Conservation (phyloP, 495 filamentous ascomycete genomes). For the Xylaria venustula region DNA sequence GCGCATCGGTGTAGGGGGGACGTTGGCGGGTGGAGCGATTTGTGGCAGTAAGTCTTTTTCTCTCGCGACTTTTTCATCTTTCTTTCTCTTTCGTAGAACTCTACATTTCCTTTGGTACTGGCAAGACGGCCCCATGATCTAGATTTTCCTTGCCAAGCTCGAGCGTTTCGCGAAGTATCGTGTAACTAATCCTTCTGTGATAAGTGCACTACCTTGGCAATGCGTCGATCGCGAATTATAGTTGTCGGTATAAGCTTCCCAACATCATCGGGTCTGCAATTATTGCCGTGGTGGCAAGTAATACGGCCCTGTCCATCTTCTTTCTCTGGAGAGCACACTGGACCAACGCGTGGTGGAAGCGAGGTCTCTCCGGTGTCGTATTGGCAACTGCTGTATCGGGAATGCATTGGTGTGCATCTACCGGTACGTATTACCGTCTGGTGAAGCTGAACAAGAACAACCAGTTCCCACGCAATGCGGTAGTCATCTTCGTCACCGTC, state of each 20-base stretch:
- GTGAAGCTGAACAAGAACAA: slow-evolving; percentile 32
- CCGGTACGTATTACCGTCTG: slow-evolving; percentile 66
- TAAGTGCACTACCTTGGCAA: slow-evolving; percentile 83
- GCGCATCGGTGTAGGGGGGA: slow-evolving; percentile 61
- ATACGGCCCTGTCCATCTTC: slow-evolving; percentile 67
- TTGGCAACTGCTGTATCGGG: slow-evolving; percentile 74
- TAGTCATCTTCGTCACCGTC: slow-evolving; percentile 62
- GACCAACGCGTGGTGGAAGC: slow-evolving; percentile 76
- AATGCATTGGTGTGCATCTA: slow-evolving; percentile 84
- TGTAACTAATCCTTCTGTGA: neutral
- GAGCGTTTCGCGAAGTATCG: neutral
- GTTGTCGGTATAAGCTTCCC: slow-evolving; percentile 50
- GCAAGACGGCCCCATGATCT: neutral
- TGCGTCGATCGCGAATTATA: slow-evolving; percentile 77
- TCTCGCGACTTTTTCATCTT: neutral
- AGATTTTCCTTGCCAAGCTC: neutral
- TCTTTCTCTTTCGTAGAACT: neutral
- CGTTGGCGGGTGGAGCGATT: slow-evolving; percentile 68
- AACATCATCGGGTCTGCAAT: slow-evolving; percentile 68
- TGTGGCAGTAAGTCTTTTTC: slow-evolving; percentile 53
- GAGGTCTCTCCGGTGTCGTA: slow-evolving; percentile 61
- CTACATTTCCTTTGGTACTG: neutral
- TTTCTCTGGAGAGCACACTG: slow-evolving; percentile 75
- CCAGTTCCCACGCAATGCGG: slow-evolving; percentile 51
- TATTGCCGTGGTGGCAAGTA: slow-evolving; percentile 70